Evolutionary conservation across 495 filamentous ascomycete genomes (phyloP), one percentile per base, ranked within the genome.

Genomic region (Xylaria flabelliformis): DNA sequence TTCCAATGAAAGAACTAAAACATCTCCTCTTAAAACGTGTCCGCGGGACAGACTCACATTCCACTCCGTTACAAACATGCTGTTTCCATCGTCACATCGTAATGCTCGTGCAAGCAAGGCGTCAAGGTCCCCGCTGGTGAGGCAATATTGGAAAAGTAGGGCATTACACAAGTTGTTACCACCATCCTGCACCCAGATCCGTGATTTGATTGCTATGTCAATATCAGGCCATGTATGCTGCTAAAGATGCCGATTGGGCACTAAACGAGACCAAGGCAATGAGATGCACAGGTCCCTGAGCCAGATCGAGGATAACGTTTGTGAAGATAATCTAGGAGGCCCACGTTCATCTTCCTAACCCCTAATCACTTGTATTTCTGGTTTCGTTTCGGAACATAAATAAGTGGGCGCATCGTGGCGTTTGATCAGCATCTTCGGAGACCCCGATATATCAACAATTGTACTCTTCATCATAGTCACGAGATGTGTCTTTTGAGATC

Each of bases 351-450:
- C 21, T 19, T 36, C n/a, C n/a, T 29, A 1, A 12, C 17, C 56
- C 34, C 42, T 0, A 44, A 44, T 29, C 34, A 13, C 53, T 17
- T 26, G 26, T 26, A 17, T 19, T 21, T 15, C 17, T n/a, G n/a
- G n/a, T n/a, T n/a, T n/a, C 8, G 39, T 6, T n/a, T 48, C 26
- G 10, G 68, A 41, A 32, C 3, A 61, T 63, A 39, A 1, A 3
- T 42, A 36, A 46, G 32, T 64, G 32, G 46, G 68, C 56, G 5
- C 46, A 70, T 64, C 44, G 12, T 64, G 68, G 59, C 68, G 67
- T 53, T 48, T 64, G 42, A n/a, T 46, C 12, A 29, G 29, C 46
- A 36, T 32, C 41, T 6, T 55, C 59, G 69, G 59, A 46, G 8
- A 39, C 32, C 13, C 32, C 39, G 21, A 29, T 19, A 10, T n/a